These are phyloP conservation scores for Kodamaea restingae DNA, from an alignment of 805 yeast genomes.

Conservation along the genomic window DNA sequence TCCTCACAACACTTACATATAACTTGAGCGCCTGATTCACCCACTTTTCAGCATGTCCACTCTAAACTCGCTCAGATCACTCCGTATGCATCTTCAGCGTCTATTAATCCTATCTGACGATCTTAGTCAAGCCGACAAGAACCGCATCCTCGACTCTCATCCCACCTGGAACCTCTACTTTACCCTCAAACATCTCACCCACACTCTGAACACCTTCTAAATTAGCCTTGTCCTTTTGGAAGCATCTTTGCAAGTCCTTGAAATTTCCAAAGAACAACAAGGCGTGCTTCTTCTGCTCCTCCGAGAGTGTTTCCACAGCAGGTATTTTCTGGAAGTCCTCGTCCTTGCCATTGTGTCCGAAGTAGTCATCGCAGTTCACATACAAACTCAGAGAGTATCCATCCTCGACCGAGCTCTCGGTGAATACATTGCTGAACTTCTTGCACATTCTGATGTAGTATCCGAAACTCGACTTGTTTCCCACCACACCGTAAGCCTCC, in stretches of 20 bases:
- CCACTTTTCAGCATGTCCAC: too few species aligned
- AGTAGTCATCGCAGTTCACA: slow-evolving; percentile 66
- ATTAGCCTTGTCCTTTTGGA: slow-evolving; percentile 45
- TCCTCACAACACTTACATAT: too few species aligned
- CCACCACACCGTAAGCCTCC: slow-evolving; percentile 64
- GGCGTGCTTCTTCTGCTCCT: slow-evolving; percentile 23
- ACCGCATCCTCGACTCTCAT: slow-evolving; percentile 70
- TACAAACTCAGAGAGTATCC: slow-evolving; percentile 71
- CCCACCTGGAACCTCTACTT: slow-evolving; percentile 48
- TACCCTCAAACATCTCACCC: slow-evolving; percentile 67
- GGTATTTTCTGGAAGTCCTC: slow-evolving; percentile 10
- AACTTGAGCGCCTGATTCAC: too few species aligned
- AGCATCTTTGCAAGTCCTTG: slow-evolving; percentile 51
- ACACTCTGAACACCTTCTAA: slow-evolving; percentile 53
- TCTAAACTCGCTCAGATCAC: too few species aligned
- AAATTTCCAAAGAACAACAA: slow-evolving; percentile 64
- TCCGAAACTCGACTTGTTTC: slow-evolving; percentile 62
- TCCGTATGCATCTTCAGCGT: background rate
- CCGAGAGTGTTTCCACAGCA: slow-evolving; percentile 6
- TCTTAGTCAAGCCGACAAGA: slow-evolving; percentile 49
- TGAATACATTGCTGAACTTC: slow-evolving; percentile 59
- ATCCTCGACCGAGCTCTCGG: slow-evolving; percentile 52
- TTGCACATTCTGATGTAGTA: slow-evolving; percentile 69
- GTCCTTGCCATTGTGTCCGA: slow-evolving; percentile 25
- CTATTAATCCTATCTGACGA: slow-evolving; percentile 1